Evolutionary conservation across 352 stramenopile species (phyloP).

Genomic region (Salisapilia sapeloensis): DNA sequence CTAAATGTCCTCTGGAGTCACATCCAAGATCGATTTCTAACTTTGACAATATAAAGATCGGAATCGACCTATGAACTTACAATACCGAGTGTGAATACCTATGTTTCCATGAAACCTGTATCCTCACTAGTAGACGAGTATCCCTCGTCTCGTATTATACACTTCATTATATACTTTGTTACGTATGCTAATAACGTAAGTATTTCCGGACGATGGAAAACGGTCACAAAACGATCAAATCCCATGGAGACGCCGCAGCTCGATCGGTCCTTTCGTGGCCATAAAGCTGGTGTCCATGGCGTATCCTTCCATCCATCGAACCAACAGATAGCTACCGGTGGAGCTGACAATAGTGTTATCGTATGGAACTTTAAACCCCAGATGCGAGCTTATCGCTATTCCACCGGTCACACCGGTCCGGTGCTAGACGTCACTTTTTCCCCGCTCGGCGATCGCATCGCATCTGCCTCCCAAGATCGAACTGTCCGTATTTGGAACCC

Average conservation of each 20-base stretch:
- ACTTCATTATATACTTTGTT: too few species aligned
- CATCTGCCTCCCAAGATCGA: constrained; percentile 81
- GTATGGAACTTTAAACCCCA: constrained; percentile 85
- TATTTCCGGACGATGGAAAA: too few species aligned
- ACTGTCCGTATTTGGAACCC: constrained; percentile 85
- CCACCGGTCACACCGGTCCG: constrained; percentile 54
- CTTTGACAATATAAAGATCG: too few species aligned
- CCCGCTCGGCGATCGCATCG: constrained; percentile 60
- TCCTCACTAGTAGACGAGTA: too few species aligned
- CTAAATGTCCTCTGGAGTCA: too few species aligned
- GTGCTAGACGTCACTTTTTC: constrained; percentile 73
- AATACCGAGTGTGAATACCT: too few species aligned
- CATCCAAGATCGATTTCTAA: too few species aligned
- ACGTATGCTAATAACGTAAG: too few species aligned
- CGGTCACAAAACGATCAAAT: too few species aligned
- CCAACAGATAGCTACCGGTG: constrained; percentile 75
- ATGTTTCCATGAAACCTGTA: too few species aligned
- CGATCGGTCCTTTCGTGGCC: constrained; percentile 77
- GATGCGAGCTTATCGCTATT: constrained; percentile 63
- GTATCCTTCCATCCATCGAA: constrained; percentile 75
- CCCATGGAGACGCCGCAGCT: constrained; percentile 65
- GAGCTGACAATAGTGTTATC: constrained; percentile 72
- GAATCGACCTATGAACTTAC: too few species aligned
- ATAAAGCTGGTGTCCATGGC: constrained; percentile 54
- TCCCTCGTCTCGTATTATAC: too few species aligned